Evolutionary conservation across 2,329 filamentous ascomycete genomes (phyloP), one percentile per base, ranked within the genome.

Genomic region (Fusarium pseudonygamai): DNA sequence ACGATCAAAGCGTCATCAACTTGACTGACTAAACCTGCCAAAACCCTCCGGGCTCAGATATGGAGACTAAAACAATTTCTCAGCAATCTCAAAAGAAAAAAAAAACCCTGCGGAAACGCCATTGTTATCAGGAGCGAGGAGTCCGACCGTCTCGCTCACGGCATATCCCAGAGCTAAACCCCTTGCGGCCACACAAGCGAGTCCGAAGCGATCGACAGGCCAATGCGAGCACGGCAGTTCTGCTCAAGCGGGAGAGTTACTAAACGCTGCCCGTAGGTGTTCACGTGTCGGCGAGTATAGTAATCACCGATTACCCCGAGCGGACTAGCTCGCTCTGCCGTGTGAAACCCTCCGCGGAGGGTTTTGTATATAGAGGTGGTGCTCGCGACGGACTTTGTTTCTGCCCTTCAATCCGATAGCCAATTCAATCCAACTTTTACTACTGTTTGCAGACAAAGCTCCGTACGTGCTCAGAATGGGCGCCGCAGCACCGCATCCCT

Each of bases 301-400:
- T 55, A 55, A 55, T 55, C 50, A 55, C 36, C 11, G 0, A 7
- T n/a, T 18, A 2, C 24, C 14, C 20, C 6, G 15, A 30, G 18
- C 2, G 0, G 34, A 10, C 3, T 55, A 55, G 50, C 50, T 16
- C 7, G 14, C 7, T 1, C 10, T 18, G 11, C 0, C 0, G 6
- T 7, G 11, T 24, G 26, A 40, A 55, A 40, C 50, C 50, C 1
- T 40, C 50, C 50, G 50, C 50, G 50, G 34, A 55, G 24, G 50
- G 50, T 55, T 55, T 55, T 18, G 34, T 30, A 55, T 55, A 55
- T 55, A 55, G 34, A 55, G 24, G 34, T 28, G 20, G 34, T 14
- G 3, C 34, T 40, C 26, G 7, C 26, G 7, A 2, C 50, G 50
- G 50, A 40, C 34, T 39, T n/a, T 18, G 11, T 1, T 40, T 6